Base-by-base conservation (phyloP, 2,329 filamentous ascomycete species). In the Penicillium sp. region DNA sequence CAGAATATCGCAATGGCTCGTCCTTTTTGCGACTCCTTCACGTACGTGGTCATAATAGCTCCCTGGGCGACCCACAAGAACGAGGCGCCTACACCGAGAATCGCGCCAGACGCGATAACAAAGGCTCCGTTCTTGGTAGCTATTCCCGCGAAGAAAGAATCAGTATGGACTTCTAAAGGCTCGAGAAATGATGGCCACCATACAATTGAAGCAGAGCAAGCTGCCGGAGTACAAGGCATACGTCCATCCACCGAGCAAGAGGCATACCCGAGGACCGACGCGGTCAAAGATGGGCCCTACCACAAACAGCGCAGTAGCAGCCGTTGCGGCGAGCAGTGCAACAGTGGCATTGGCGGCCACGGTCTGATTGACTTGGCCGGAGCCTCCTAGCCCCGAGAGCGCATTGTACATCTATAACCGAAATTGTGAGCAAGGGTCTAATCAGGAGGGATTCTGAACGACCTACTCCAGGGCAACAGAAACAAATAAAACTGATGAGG, bases 401-500 rank as follows among this genome's bases (percentile, higher is more conserved):
- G 79, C 79, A 71, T 81, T 82, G 69, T 79, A 81, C 79, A 81
- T 81, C 78, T 80, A 50, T 16, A 37, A 4, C 1, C 27, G 41
- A 41, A 33, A 2, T 19, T 14, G 40, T 61, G 18, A 61, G 39
- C 7, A 39, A 4, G 27, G 10, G 27, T 19, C 6, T 11, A 35
- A 13, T 18, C 35, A 24, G 35, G 4, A 22, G n/a, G 13, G 1
- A 16, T 2, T 19, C 35, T 56, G 24, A 4, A 27, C 2, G 0
- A 52, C 63, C 40, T 33, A 67, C 54, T 3, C 74, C 79, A 52
- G 79, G 79, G 36, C 78, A 75, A 55, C 79, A 82, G 64, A 82
- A 81, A 62, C 78, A 82, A 54, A 82, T 81, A 51, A 82, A 72
- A 66, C 78, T 79, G 57, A 82, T 81, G 51, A 82, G 70, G 2